Base-by-base conservation (phyloP, 306 rosid species). In the Herpetospermum pedunculosum region DNA sequence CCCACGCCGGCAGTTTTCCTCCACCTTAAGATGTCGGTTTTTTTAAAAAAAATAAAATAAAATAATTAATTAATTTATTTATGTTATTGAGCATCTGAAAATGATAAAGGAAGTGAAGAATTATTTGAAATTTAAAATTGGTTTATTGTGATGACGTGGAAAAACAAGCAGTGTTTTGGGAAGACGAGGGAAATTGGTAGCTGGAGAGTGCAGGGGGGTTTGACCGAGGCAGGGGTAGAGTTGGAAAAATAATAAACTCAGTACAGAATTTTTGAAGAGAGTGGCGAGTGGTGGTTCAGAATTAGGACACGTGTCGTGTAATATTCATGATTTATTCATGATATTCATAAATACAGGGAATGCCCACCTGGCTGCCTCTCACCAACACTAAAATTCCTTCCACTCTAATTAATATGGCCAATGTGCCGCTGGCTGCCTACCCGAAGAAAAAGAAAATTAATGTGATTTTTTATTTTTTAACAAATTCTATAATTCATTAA, bases 241-340 rank as follows among this genome's bases (percentile, higher is more conserved):
- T 65, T 65, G 72, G 73, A 4, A 67, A 40, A 40, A 1, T 62
- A 62, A n/a, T 65, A 35, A 65, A 10, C 0, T 10, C 19, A 11
- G 49, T 38, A 40, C 50, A 40, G 69, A 62, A 38, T 18, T 38
- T 59, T 21, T 11, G 0, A 57, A 25, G 5, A 52, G 14, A 21
- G 21, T 21, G 26, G 19, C 4, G 34, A 30, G 13, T 40, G 3
- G 32, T 65, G 37, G 18, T 64, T 63, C 30, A 3, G 29, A 18
- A 3, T 0, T 4, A n/a, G 9, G 72, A 43, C 73, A 68, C 73
- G 73, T 68, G 73, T 68, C 37, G 1, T 25, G 44, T 40, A 68
- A 68, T 68, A 41, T 68, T 68, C 73, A 68, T 43, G 38, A 43
- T 43, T 68, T 68, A 68, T 68, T 68, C 73, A 68, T 68, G 73